Evolutionary conservation across 208 protist genomes (phyloP), one percentile per base, ranked within the genome.

Genomic region (Balamuthia mandrillaris): DNA sequence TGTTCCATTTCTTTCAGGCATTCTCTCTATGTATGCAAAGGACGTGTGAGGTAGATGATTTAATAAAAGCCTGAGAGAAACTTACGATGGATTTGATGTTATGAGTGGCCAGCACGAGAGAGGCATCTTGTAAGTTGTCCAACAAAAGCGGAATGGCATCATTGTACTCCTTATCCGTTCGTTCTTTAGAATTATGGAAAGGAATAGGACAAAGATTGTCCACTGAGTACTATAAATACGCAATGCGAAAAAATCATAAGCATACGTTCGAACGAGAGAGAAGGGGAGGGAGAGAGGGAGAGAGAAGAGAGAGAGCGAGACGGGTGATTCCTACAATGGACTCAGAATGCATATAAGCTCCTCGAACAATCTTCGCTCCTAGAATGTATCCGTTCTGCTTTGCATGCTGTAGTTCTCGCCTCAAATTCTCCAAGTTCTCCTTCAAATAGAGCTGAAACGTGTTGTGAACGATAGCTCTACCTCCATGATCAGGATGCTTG

Each of bases 401-500:
- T 6, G 66, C 66, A 27, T 77, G 66, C 10, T n/a, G 44, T 2
- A 77, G 66, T 7, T 77, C 66, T 3, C 2, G 0, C 44, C 54
- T 45, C 18, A 77, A 45, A 45, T 77, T 77, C 21, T 37, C 66
- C 24, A 77, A 29, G 44, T 77, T 77, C 5, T 29, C 66, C 66
- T 77, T 54, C 18, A 77, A 45, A 45, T 77, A 77, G 44, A 77
- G 49, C 66, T 77, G 66, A 45, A 56, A 77, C 10, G 66, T 77
- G 44, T 77, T 77, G 66, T 56, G 54, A 27, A 77, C 66, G 18
- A 77, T 45, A 3, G 66, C 66, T 45, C 24, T 0, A n/a, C n/a
- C n/a, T n/a, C n/a, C n/a, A n/a, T n/a, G n/a, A n/a, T n/a, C n/a
- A n/a, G n/a, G n/a, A n/a, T n/a, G n/a, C 3, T 77, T 45, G 44